phyloP scores from a whole-genome alignment of 1,139 yeast species.

The Saccharomycopsis phalli region DNA sequence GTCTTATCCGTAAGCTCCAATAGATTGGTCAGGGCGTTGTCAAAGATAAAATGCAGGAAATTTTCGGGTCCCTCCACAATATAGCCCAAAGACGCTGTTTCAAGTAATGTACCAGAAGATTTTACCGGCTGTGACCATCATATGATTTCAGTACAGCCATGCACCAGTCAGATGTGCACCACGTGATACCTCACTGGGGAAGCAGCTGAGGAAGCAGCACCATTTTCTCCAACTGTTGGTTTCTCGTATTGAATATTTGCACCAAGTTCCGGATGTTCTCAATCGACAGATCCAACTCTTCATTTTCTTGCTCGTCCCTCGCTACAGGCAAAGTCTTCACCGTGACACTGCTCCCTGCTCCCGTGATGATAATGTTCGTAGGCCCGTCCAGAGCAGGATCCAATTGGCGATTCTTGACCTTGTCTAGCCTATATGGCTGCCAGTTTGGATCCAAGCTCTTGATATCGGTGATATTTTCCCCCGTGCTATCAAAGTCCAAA shows the following conservation, averaged over 20 bases:
- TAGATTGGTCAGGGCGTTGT: too few relatives aligned
- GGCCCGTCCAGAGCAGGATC: constrained; percentile 6
- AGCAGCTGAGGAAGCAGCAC: constrained; percentile 3
- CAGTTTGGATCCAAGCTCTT: constrained; percentile 15
- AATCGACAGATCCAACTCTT: constrained; percentile 12
- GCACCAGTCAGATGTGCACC: constrained; percentile 6
- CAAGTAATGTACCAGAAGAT: too few relatives aligned
- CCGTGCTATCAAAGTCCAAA: constrained; percentile 14
- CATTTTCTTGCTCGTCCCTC: constrained; percentile 3
- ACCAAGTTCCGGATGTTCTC: constrained; percentile 17
- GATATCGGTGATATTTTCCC: constrained; percentile 10
- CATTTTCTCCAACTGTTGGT: constrained; percentile 18
- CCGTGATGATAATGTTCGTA: constrained; percentile 10
- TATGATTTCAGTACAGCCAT: constrained; percentile 10
- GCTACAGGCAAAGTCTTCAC: neutral
- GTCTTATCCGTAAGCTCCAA: too few relatives aligned
- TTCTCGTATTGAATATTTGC: constrained; percentile 15
- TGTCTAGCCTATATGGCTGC: constrained; percentile 13
- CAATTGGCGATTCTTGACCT: constrained; percentile 7
- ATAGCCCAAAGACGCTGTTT: too few relatives aligned
- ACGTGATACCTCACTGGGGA: constrained; percentile 8
- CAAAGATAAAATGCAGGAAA: too few relatives aligned
- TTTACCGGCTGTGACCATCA: constrained; percentile 14
- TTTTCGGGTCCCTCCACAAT: too few relatives aligned
- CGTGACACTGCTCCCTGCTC: constrained; percentile 3